Percentiles rank a stretch among this genome's conserved stretches.
Evolutionary conservation across 176 grass and related monocot genomes (phyloP).

Genomic region (Lolium rigidum): DNA sequence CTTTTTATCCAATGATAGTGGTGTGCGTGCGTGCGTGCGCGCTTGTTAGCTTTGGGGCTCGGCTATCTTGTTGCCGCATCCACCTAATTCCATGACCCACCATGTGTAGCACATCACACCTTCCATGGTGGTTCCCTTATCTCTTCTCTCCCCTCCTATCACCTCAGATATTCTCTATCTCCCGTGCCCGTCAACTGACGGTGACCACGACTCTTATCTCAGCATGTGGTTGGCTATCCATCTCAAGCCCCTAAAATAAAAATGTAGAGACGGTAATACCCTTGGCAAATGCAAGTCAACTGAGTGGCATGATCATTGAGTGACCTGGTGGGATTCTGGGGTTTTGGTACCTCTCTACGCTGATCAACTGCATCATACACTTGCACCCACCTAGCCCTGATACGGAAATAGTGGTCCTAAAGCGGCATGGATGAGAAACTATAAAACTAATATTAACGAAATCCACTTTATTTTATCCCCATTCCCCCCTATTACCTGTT

Average conservation of each 20-base stretch:
- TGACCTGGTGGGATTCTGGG: background rate
- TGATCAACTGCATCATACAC: background rate
- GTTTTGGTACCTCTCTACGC: background rate
- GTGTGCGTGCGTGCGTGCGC: conserved; percentile 23
- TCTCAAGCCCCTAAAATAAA: background rate
- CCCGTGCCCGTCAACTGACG: conserved; percentile 30
- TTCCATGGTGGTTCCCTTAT: conserved; percentile 53
- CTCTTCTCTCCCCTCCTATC: conserved; percentile 39
- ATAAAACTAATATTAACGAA: background rate
- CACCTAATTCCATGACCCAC: conserved; percentile 62
- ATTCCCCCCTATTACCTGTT: background rate
- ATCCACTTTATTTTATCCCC: background rate
- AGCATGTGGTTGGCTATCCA: conserved; percentile 12
- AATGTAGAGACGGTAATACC: background rate
- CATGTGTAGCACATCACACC: conserved; percentile 52
- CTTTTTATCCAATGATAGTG: conserved; percentile 69
- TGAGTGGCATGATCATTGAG: background rate
- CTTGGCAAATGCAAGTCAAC: conserved; percentile 8
- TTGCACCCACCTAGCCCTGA: background rate
- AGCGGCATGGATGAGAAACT: background rate
- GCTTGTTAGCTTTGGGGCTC: conserved; percentile 42
- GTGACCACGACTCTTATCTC: conserved; percentile 21
- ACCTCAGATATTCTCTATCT: conserved; percentile 48
- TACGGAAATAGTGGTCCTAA: background rate
- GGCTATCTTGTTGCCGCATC: conserved; percentile 79